These are phyloP conservation scores for Colletotrichum orchidophilum DNA, from an alignment of 2,329 filamentous ascomycete genomes.

Conservation along the genomic window DNA sequence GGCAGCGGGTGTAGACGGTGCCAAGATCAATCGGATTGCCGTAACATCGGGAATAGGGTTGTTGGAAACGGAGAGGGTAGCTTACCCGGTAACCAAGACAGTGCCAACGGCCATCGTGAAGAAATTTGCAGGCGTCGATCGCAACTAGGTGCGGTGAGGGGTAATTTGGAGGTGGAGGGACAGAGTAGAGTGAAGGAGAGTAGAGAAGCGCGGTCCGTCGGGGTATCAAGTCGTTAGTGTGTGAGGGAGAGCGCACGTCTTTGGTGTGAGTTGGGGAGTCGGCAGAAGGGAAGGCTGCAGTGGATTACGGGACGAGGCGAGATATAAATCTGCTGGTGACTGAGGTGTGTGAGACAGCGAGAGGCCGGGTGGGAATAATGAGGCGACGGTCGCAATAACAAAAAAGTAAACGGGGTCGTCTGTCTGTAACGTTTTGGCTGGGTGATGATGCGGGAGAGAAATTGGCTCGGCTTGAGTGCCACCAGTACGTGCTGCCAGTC, in stretches of 20 bases:
- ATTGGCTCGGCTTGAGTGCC: conserved; percentile 25
- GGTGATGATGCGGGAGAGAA: conserved; percentile 27
- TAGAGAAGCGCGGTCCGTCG: conserved; percentile 11
- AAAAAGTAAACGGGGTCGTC: conserved; percentile 26
- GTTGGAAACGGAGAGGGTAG: conserved; percentile 19
- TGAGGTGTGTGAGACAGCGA: too few relatives aligned
- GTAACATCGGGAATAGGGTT: too few relatives aligned
- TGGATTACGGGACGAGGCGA: neutral
- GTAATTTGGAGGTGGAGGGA: conserved; percentile 2
- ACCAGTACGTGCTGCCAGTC: neutral
- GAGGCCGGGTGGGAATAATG: neutral
- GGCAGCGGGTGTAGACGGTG: neutral
- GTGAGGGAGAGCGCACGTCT: neutral
- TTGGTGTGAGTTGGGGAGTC: neutral
- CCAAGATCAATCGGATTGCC: neutral
- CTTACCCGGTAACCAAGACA: conserved; percentile 92
- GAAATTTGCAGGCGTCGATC: conserved; percentile 24
- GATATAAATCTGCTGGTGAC: conserved; percentile 25
- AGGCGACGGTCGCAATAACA: conserved; percentile 30
- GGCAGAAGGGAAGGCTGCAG: neutral
- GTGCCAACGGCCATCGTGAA: conserved; percentile 81
- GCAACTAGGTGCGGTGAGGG: conserved; percentile 14
- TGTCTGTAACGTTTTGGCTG: conserved; percentile 28
- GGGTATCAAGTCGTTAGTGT: conserved; percentile 34
- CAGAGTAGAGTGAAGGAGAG: neutral